Evolutionary conservation across 2,329 filamentous ascomycete species (phyloP), one percentile per base, ranked within the genome.

Genomic region (Botrytis cinerea): DNA sequence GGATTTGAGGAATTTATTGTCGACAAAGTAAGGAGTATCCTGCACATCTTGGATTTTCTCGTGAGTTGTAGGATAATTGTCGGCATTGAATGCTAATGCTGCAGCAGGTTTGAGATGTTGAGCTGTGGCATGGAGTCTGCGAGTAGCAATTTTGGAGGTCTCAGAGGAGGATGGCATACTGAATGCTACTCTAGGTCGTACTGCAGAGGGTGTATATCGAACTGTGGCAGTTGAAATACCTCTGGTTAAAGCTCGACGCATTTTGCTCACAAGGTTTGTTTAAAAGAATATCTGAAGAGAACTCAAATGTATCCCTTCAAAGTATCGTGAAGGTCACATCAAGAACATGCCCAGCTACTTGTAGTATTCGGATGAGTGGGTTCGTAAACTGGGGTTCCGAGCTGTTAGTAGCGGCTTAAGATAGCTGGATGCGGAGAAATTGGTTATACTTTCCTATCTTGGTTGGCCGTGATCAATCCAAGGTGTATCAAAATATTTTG

Each of bases 11-110:
- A 95, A 94, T 82, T 92, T 84, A 84, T 96, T 96, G 86, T 96
- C 88, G 78, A 96, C 81, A 82, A 96, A 96, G 85, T 92, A 94
- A 43, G 90, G 91, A 22, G 93, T 95, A 81, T 95, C 89, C 78
- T 87, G 83, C 54, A 92, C 90, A 74, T 88, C 83, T 77, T 87
- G 80, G 78, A 94, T 90, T 84, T 89, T 90, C 71, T 92, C 90
- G 84, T 96, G 93, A 35, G 86, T 89, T 72, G 86, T 91, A 40
- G 91, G 92, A 82, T 91, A 95, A 81, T 83, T 87, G 64, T 86
- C 86, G 18, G 88, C 84, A 32, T 86, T 88, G 72, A 86, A 88
- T 61, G 86, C 84, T 71, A 90, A 83, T n/a, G 85, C 85, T 64
- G 84, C 84, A 74, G 85, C 84, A 43, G 87, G 84, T 77, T 84